phyloP scores from a whole-genome alignment of 768 basidiomycete species.

The Dioszegia aurantiaca region DNA sequence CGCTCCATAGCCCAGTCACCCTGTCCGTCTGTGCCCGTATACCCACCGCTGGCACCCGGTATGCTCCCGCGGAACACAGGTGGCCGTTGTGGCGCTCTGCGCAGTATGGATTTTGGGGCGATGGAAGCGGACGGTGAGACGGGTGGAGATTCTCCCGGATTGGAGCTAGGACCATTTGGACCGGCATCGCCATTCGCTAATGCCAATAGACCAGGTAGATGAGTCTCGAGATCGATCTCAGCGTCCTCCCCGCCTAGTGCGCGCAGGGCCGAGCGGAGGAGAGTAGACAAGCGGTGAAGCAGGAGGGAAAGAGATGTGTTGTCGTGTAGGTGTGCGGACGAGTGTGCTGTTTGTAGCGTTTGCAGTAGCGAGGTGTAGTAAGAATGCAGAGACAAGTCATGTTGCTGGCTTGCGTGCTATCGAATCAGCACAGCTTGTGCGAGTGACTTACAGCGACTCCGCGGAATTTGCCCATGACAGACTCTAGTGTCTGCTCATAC shows the following conservation, averaged over 20 bases:
- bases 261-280: conserved; percentile 69
- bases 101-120: conserved; percentile 49
- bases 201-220: conserved; percentile 20
- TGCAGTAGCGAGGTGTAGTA: conserved; percentile 82
- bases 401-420: conserved; percentile 85
- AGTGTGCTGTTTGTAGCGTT: conserved; percentile 48
- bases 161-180: conserved; percentile 9
- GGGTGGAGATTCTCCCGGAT: conserved; percentile 16
- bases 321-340: conserved; percentile 55
- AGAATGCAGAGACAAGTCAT: conserved; percentile 77
- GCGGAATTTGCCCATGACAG: conserved; percentile 93
- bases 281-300: conserved; percentile 68
- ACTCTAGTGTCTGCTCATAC: conserved; percentile 90
- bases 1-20: conserved; percentile 85
- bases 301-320: conserved; percentile 64
- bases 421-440: not conserved
- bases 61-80: conserved; percentile 37
- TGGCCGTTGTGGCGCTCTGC: conserved; percentile 43
- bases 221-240: conserved; percentile 43
- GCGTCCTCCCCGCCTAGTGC: conserved; percentile 58
- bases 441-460: conserved; percentile 71
- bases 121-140: conserved; percentile 20
- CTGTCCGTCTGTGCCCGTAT: conserved; percentile 51
- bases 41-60: conserved; percentile 42
- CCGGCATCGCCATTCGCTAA: conserved; percentile 8